Percentiles rank a stretch among this genome's conserved stretches.
Conservation (phyloP, 2,329 filamentous ascomycete species). For the Fusarium proliferatum region DNA sequence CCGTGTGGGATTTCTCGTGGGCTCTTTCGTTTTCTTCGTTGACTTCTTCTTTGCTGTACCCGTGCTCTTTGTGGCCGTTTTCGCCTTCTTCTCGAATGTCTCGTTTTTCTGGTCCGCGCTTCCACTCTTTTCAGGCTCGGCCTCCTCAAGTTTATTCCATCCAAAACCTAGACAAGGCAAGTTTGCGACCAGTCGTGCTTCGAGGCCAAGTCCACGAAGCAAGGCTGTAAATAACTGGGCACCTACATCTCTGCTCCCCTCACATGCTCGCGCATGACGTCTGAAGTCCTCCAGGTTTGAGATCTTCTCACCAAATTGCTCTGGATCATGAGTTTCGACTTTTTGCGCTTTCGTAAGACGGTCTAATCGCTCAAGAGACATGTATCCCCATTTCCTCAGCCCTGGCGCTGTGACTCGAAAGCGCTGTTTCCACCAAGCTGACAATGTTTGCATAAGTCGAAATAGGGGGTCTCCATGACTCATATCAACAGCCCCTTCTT, state of each 20-base stretch:
- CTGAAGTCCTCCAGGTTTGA: conserved; percentile 75
- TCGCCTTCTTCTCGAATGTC: conserved; percentile 15
- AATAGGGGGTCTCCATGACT: conserved; percentile 86
- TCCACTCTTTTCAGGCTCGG: conserved; percentile 62
- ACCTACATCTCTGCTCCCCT: conserved; percentile 87
- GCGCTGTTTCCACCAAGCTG: conserved; percentile 87
- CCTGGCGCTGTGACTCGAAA: conserved; percentile 83
- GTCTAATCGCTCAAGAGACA: conserved; percentile 78
- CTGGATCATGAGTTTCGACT: conserved; percentile 68
- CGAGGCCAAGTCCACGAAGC: conserved; percentile 81
- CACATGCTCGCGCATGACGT: conserved; percentile 72
- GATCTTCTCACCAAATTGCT: conserved; percentile 81
- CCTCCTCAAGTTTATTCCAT: conserved; percentile 89
- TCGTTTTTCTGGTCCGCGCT: background rate
- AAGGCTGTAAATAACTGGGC: conserved; percentile 91
- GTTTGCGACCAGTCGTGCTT: conserved; percentile 84
- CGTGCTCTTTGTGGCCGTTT: background rate
- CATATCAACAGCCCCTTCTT: conserved; percentile 78
- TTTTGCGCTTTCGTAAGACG: conserved; percentile 78
- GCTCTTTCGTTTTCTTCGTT: conserved; percentile 19
- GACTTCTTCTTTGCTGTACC: conserved; percentile 2
- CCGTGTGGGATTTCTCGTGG: conserved; percentile 31
- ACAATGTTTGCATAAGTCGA: conserved; percentile 78
- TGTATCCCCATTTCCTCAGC: conserved; percentile 89
- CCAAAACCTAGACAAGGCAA: conserved; percentile 90